phyloP scores from a whole-genome alignment of 352 stramenopile species.

The Globisporangium iwayamae region DNA sequence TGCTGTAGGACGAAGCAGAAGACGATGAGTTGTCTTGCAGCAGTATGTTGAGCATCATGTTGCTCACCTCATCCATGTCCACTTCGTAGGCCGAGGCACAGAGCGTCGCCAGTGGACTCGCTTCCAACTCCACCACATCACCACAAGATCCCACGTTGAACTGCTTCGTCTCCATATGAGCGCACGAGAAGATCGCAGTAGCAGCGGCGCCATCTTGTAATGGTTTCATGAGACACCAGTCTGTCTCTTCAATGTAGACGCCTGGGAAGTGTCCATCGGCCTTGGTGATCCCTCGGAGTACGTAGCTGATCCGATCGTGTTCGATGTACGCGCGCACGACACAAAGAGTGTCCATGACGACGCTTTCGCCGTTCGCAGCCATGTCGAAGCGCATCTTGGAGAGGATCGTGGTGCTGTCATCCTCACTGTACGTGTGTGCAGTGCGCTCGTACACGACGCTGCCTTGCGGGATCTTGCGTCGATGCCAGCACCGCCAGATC shows the following conservation, averaged over 20 bases:
- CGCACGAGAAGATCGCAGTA: slow-evolving; percentile 8
- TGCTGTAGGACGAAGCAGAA: background rate
- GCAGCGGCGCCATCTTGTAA: background rate
- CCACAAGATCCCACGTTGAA: background rate
- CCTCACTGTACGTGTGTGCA: background rate
- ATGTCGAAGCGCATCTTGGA: slow-evolving; percentile 6
- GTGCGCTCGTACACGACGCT: background rate
- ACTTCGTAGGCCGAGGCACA: slow-evolving; percentile 1
- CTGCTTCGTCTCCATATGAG: slow-evolving; percentile 8
- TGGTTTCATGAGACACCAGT: slow-evolving; percentile 10
- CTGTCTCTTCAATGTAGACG: slow-evolving; percentile 15
- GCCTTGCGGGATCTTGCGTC: background rate
- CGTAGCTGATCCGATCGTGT: background rate
- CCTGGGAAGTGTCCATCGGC: slow-evolving; percentile 11
- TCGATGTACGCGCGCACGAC: slow-evolving; percentile 5
- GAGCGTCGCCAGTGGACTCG: slow-evolving; percentile 2
- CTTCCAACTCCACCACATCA: background rate
- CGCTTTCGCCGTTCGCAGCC: slow-evolving; percentile 1
- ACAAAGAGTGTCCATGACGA: background rate
- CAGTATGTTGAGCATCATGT: slow-evolving; percentile 12
- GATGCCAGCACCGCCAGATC: slow-evolving; percentile 12
- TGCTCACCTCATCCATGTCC: slow-evolving; percentile 5
- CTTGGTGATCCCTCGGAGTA: slow-evolving; percentile 1
- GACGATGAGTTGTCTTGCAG: background rate
- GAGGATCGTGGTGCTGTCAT: background rate